phyloP scores from a whole-genome alignment of 202 grass and related monocot genomes.

The Bolboschoenoplectus hybrid region DNA sequence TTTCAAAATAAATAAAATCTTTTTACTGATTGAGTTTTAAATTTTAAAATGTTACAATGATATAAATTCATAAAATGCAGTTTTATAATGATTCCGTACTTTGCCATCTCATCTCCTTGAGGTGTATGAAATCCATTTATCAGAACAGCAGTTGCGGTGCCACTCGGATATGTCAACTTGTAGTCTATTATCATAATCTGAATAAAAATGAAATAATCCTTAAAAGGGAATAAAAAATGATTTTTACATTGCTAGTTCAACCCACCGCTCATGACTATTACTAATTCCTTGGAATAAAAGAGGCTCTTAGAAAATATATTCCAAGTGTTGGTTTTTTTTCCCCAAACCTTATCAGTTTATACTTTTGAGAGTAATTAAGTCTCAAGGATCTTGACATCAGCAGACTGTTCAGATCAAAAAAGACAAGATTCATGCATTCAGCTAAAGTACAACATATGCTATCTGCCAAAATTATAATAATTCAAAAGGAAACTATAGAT shows the following conservation, averaged over 20 bases:
- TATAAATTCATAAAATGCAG: not conserved
- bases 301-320: not conserved
- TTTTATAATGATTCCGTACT: slow-evolving; percentile 52
- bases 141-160: slow-evolving; percentile 90
- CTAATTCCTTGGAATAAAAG: not conserved
- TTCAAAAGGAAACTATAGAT: not conserved
- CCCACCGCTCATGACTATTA: not conserved
- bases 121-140: slow-evolving; percentile 95
- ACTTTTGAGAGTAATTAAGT: slow-evolving; percentile 3
- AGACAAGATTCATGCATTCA: not conserved
- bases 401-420: not conserved
- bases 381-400: not conserved
- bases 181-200: slow-evolving; percentile 95
- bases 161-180: slow-evolving; percentile 92
- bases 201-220: slow-evolving; percentile 28
- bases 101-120: slow-evolving; percentile 80
- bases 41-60: slow-evolving; percentile 7
- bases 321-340: not conserved
- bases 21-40: not conserved
- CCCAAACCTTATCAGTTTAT: not conserved
- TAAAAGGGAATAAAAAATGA: slow-evolving; percentile 1
- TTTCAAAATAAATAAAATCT: slow-evolving; percentile 36
- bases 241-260: slow-evolving; percentile 7
- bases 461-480: not conserved
- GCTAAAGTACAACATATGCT: not conserved